Conservation (phyloP, 1,284 basidiomycete genomes). For the Cutaneotrichosporon sp. region DNA sequence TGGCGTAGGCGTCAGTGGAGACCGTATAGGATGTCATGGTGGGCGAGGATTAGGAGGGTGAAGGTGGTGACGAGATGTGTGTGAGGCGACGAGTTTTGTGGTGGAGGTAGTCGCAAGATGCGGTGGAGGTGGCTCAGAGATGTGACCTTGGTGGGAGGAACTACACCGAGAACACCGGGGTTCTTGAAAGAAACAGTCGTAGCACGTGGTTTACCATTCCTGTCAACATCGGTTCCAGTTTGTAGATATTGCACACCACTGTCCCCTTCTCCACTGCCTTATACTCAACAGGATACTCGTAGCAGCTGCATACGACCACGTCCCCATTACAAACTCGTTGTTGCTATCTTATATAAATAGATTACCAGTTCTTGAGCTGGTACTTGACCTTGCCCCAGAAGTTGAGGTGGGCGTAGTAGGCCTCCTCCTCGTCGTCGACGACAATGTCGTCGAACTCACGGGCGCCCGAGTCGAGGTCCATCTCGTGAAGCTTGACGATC, state of each 20-base stretch:
- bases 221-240: too few relatives aligned
- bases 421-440: conserved; percentile 31
- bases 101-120: neutral
- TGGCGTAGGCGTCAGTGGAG: conserved; percentile 23
- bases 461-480: conserved; percentile 62
- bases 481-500: conserved; percentile 54
- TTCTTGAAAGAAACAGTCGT: too few relatives aligned
- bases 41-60: neutral
- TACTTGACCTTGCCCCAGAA: conserved; percentile 38
- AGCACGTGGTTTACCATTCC: too few relatives aligned
- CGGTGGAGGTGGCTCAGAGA: neutral
- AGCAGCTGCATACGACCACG: neutral
- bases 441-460: conserved; percentile 65
- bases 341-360: neutral
- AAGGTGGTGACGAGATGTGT: neutral
- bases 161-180: too few relatives aligned
- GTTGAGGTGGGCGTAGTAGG: conserved; percentile 24
- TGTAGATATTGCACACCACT: too few relatives aligned
- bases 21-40: conserved; percentile 18
- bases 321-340: neutral
- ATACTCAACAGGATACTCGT: too few relatives aligned
- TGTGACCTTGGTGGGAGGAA: neutral
- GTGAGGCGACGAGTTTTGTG: neutral
- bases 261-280: too few relatives aligned
- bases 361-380: conserved; percentile 42